Evolutionary conservation across 495 filamentous ascomycete species (phyloP).

Genomic region (Podospora anserina): DNA sequence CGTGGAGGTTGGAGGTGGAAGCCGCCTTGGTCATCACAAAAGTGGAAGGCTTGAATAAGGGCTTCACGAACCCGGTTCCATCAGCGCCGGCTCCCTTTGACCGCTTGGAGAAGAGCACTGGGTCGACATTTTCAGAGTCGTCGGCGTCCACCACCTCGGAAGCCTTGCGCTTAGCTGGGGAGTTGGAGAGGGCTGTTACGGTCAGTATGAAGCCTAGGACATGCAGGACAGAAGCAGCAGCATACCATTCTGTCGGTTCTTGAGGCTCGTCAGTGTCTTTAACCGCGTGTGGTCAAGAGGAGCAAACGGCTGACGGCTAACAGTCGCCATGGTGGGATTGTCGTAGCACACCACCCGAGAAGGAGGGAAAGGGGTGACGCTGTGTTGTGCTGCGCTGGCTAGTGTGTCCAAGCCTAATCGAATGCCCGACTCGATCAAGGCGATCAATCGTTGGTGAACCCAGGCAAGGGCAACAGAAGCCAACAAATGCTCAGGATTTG

Average conservation of each 20-base stretch:
- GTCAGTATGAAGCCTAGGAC: neutral
- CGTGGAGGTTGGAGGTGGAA: constrained; percentile 30
- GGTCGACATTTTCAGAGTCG: constrained; percentile 82
- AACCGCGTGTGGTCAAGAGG: constrained; percentile 52
- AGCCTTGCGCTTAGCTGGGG: constrained; percentile 47
- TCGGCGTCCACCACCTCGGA: constrained; percentile 46
- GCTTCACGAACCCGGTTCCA: constrained; percentile 41
- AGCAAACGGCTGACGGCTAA: constrained; percentile 57
- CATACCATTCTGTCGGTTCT: constrained; percentile 65
- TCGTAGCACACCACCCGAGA: neutral
- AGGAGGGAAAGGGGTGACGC: neutral
- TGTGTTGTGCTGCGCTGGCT: constrained; percentile 6
- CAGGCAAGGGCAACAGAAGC: neutral
- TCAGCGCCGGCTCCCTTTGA: constrained; percentile 58
- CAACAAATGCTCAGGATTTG: neutral
- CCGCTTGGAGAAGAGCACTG: constrained; percentile 62
- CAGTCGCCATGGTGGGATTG: constrained; percentile 40
- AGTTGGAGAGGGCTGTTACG: constrained; percentile 35
- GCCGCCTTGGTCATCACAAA: constrained; percentile 45
- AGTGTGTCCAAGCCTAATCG: constrained; percentile 7
- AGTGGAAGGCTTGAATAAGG: constrained; percentile 47
- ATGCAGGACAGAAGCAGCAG: constrained; percentile 14
- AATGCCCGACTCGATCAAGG: constrained; percentile 3
- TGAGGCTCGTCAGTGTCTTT: constrained; percentile 54
- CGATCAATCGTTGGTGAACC: neutral